Percentiles rank a stretch among this genome's conserved stretches.
phyloP scores from a whole-genome alignment of 2,329 filamentous ascomycete genomes.

The Teratosphaeria gauchensis region DNA sequence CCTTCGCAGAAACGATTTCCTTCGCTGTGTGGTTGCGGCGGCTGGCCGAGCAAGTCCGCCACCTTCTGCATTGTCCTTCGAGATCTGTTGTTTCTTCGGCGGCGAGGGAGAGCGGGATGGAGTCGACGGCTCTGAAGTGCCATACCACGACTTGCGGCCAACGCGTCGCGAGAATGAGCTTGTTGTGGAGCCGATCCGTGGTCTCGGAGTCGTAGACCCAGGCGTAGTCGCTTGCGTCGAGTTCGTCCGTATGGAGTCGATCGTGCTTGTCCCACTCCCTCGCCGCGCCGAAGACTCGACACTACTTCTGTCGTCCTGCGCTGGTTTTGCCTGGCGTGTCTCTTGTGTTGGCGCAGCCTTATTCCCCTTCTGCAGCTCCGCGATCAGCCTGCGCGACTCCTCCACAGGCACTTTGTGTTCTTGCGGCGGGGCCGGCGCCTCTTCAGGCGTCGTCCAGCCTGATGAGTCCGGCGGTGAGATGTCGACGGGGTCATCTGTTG shows the following conservation, averaged over 20 bases:
- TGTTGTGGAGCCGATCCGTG: conserved; percentile 10
- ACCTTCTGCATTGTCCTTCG: not conserved
- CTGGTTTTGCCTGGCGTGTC: conserved; percentile 4
- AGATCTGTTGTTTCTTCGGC: conserved; percentile 11
- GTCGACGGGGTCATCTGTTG: conserved; percentile 27
- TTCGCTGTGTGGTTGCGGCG: not conserved
- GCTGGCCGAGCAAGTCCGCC: conserved; percentile 1
- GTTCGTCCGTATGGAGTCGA: conserved; percentile 14
- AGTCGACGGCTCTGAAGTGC: conserved; percentile 13
- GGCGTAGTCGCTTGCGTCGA: conserved; percentile 15
- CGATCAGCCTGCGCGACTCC: conserved; percentile 23
- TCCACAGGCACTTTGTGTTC: conserved; percentile 18
- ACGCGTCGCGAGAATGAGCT: conserved; percentile 18
- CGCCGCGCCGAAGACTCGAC: conserved; percentile 11
- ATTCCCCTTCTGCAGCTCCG: conserved; percentile 24
- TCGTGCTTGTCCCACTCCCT: conserved; percentile 11
- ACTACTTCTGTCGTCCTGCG: conserved; percentile 15
- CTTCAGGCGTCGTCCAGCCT: conserved; percentile 36
- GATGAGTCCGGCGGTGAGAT: conserved; percentile 31
- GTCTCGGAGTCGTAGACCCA: conserved; percentile 10
- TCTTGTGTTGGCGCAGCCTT: conserved; percentile 12
- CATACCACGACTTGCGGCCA: conserved; percentile 21
- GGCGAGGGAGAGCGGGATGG: conserved; percentile 25
- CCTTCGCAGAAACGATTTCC: conserved; percentile 8
- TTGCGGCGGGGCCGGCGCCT: conserved; percentile 14